phyloP scores from a whole-genome alignment of 2,329 filamentous ascomycete species.

The Ophiostoma sp. region DNA sequence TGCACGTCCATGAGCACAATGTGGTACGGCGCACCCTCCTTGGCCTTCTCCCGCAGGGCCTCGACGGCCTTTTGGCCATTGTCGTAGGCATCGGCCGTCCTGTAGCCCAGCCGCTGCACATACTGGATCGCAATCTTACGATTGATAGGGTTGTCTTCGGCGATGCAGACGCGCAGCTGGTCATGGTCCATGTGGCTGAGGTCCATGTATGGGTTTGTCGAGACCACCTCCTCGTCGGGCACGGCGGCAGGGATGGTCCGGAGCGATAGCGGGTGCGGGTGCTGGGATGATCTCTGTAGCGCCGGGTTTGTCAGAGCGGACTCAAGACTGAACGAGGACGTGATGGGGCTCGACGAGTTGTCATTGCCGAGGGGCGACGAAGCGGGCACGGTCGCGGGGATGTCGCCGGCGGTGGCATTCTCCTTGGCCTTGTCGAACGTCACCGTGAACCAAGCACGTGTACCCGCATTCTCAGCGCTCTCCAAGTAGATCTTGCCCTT shows the following conservation, averaged over 20 bases:
- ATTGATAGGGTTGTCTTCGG: slow-evolving; percentile 94
- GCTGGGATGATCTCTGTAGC: neutral
- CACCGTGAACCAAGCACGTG: slow-evolving; percentile 75
- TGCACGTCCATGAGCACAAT: slow-evolving; percentile 94
- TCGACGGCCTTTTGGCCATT: slow-evolving; percentile 88
- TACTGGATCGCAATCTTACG: slow-evolving; percentile 93
- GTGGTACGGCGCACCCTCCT: slow-evolving; percentile 76
- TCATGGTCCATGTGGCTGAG: slow-evolving; percentile 73
- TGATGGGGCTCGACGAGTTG: slow-evolving; percentile 12
- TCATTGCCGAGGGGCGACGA: slow-evolving; percentile 18
- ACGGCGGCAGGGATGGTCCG: slow-evolving; percentile 24
- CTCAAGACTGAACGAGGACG: slow-evolving; percentile 38
- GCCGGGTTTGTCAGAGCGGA: slow-evolving; percentile 10
- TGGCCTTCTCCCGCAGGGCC: slow-evolving; percentile 71
- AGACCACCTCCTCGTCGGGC: neutral
- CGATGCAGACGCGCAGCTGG: slow-evolving; percentile 84
- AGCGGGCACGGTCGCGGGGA: slow-evolving; percentile 21
- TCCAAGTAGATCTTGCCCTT: slow-evolving; percentile 81
- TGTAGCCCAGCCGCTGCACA: slow-evolving; percentile 80
- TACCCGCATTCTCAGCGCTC: slow-evolving; percentile 70
- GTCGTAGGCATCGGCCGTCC: slow-evolving; percentile 78
- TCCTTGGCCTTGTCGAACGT: slow-evolving; percentile 73
- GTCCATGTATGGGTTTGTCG: slow-evolving; percentile 55
- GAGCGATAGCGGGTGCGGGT: slow-evolving; percentile 22
- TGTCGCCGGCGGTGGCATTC: slow-evolving; percentile 1